phyloP scores from a whole-genome alignment of 164 flowering plant species.

The Chimonanthus salicifolius region DNA sequence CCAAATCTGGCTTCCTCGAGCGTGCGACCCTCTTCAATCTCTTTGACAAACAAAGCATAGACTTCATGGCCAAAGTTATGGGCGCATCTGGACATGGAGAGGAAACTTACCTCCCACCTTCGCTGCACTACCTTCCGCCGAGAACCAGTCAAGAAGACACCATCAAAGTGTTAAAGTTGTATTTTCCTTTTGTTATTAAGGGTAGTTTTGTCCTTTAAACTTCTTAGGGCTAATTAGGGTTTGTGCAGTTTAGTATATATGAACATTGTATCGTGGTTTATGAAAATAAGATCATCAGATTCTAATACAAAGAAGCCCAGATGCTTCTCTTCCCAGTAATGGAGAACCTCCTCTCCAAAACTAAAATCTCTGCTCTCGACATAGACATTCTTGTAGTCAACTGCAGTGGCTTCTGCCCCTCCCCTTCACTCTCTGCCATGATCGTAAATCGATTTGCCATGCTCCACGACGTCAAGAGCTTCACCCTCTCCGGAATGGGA shows the following conservation, averaged over 20 bases:
- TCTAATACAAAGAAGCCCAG: conserved; percentile 55
- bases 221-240: too few species aligned
- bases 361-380: conserved; percentile 48
- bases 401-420: conserved; percentile 80
- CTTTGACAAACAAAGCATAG: conserved; percentile 47
- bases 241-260: too few species aligned
- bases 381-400: conserved; percentile 68
- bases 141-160: conserved; percentile 54
- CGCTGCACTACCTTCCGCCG: conserved; percentile 57
- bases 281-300: too few species aligned
- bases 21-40: conserved; percentile 50
- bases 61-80: conserved; percentile 50
- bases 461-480: conserved; percentile 55
- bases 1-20: conserved; percentile 45
- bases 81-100: conserved; percentile 68
- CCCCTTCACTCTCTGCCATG: conserved; percentile 83
- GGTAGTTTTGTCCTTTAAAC: too few species aligned
- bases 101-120: conserved; percentile 63
- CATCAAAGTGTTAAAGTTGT: too few species aligned
- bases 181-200: too few species aligned
- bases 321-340: conserved; percentile 72
- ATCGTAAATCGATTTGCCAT: conserved; percentile 82
- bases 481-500: conserved; percentile 91
- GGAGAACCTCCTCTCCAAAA: conserved; percentile 54
- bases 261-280: too few species aligned